These are phyloP conservation scores for Cercospora zeae-maydis DNA, from an alignment of 2,329 filamentous ascomycete genomes.

Conservation along the genomic window DNA sequence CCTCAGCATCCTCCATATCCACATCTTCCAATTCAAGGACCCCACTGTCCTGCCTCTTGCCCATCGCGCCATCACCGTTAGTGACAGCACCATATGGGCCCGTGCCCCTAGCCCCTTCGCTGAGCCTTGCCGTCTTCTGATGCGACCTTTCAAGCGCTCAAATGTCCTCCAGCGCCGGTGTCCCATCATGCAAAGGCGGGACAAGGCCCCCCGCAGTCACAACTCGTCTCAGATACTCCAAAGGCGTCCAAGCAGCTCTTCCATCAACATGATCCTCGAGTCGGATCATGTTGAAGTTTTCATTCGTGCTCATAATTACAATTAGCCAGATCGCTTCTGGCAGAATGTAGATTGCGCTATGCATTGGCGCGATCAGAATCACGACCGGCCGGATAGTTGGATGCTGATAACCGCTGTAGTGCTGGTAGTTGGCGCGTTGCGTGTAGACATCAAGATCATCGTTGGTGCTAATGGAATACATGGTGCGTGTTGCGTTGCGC, in stretches of 20 bases:
- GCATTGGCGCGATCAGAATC: background rate
- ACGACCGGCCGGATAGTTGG: background rate
- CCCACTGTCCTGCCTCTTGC: too few relatives aligned
- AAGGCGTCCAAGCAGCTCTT: background rate
- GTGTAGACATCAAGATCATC: background rate
- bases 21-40: too few relatives aligned
- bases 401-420: background rate
- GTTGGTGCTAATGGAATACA: background rate
- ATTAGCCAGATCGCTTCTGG: background rate
- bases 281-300: background rate
- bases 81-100: background rate
- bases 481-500: background rate
- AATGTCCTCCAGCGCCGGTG: background rate
- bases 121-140: background rate
- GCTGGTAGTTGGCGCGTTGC: background rate
- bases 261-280: conserved; percentile 1
- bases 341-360: background rate
- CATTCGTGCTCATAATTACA: background rate
- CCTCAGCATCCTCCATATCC: too few relatives aligned
- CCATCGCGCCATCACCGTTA: too few relatives aligned
- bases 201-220: background rate
- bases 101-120: background rate
- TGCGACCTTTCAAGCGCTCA: background rate
- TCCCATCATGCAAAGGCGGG: background rate
- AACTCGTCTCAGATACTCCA: background rate